phyloP scores from a whole-genome alignment of 257 asterid genomes.

The Capsicum chinense region DNA sequence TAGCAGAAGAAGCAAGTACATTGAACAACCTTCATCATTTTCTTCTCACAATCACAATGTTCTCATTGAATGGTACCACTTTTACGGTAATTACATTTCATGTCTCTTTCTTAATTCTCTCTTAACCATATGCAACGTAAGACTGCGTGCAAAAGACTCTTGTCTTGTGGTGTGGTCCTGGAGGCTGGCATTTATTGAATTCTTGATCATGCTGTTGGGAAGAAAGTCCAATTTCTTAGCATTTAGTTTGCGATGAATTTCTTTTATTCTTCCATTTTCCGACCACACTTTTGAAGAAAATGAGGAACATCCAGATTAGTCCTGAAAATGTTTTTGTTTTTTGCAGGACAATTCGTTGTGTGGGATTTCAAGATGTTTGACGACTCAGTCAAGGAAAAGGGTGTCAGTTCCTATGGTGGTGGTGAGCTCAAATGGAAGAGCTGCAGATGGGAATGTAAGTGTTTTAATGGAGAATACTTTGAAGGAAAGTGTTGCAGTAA shows the following conservation, averaged over 20 bases:
- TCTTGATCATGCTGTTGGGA: background rate
- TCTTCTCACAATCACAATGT: slow-evolving; percentile 55
- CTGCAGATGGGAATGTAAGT: slow-evolving; percentile 65
- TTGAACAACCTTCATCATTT: no score
- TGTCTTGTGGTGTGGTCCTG: no score
- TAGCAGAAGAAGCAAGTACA: no score
- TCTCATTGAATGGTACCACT: slow-evolving; percentile 63
- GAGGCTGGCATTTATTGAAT: no score
- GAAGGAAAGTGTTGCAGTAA: slow-evolving; percentile 40
- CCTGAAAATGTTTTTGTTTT: background rate
- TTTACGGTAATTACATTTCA: slow-evolving; percentile 54
- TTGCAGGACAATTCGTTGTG: slow-evolving; percentile 63
- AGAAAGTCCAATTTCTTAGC: slow-evolving; percentile 26
- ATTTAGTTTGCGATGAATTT: slow-evolving; percentile 2
- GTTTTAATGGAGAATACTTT: slow-evolving; percentile 54
- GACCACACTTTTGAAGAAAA: background rate
- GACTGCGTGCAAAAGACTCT: no score
- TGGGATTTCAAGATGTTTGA: slow-evolving; percentile 64
- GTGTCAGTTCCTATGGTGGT: slow-evolving; percentile 50
- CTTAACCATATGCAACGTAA: no score
- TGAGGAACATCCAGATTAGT: background rate
- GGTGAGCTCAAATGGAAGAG: slow-evolving; percentile 68
- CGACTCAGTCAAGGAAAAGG: slow-evolving; percentile 56
- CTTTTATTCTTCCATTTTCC: background rate
- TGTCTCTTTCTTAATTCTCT: no score